Evolutionary conservation across 2,329 filamentous ascomycete genomes (phyloP).

Genomic region (Beauveria sp.): DNA sequence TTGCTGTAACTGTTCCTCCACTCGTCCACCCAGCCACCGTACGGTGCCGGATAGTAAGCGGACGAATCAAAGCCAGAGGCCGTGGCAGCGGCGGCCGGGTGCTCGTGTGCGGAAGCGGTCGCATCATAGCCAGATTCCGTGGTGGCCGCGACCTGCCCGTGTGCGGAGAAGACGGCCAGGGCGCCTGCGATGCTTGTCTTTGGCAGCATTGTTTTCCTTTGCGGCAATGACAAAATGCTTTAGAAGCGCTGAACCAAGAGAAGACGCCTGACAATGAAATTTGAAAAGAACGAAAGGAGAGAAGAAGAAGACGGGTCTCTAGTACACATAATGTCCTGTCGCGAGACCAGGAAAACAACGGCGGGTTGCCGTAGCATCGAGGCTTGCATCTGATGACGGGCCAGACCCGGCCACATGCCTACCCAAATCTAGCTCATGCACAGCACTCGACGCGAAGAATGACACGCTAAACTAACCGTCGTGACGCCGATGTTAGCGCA

Average conservation of each 20-base stretch:
- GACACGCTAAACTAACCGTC: background rate
- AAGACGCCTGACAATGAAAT: background rate
- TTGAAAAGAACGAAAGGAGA: background rate
- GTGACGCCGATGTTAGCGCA: background rate
- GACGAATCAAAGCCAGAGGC: constrained; percentile 32
- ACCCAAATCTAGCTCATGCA: background rate
- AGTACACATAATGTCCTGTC: background rate
- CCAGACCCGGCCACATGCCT: background rate
- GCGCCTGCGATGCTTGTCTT: background rate
- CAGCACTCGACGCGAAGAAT: background rate
- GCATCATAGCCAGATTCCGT: constrained; percentile 26
- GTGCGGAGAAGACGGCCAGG: background rate
- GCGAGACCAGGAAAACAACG: background rate
- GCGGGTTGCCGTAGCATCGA: background rate
- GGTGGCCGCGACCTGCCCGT: background rate
- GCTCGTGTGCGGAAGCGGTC: constrained; percentile 31
- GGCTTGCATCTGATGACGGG: constrained; percentile 3
- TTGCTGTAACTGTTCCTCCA: constrained; percentile 67
- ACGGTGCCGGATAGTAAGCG: constrained; percentile 63
- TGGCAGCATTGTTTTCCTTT: background rate
- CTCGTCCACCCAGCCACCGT: constrained; percentile 60
- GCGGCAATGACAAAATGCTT: background rate
- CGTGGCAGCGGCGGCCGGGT: background rate
- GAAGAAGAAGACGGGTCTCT: background rate
- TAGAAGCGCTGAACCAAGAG: background rate